These are phyloP conservation scores for Zymoseptoria tritici DNA, from an alignment of 2,329 filamentous ascomycete genomes.

Conservation along the genomic window DNA sequence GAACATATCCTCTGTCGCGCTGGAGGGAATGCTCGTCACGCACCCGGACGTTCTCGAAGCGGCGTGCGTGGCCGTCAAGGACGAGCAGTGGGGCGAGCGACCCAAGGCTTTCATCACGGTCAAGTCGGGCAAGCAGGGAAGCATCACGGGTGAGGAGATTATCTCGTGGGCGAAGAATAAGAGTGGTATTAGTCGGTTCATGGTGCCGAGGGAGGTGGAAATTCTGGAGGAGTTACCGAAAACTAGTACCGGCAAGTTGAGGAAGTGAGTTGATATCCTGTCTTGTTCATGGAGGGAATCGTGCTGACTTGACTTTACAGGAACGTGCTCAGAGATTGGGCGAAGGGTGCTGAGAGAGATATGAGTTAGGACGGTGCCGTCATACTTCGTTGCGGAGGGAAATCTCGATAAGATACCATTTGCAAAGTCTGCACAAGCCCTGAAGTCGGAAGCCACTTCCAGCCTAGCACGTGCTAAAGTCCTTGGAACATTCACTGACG, in stretches of 20 bases:
- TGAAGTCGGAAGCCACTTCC: not conserved
- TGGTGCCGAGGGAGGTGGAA: slow-evolving; percentile 69
- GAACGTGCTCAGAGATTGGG: slow-evolving; percentile 83
- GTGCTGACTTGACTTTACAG: not conserved
- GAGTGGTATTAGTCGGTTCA: slow-evolving; percentile 79
- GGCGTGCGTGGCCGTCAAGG: slow-evolving; percentile 78
- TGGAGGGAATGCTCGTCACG: slow-evolving; percentile 81
- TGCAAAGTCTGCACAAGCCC: not conserved
- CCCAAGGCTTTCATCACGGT: slow-evolving; percentile 89
- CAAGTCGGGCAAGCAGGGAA: slow-evolving; percentile 49
- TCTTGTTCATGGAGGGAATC: not conserved
- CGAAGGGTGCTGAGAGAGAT: slow-evolving; percentile 46
- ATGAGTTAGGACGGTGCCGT: not conserved
- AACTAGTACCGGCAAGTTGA: slow-evolving; percentile 92
- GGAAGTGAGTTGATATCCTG: slow-evolving; percentile 53
- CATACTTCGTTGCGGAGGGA: not conserved
- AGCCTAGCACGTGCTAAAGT: too few relatives aligned
- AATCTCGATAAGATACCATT: not conserved
- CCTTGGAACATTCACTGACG: too few relatives aligned
- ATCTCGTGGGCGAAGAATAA: slow-evolving; percentile 80
- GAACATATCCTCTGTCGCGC: slow-evolving; percentile 89
- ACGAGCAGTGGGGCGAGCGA: slow-evolving; percentile 91
- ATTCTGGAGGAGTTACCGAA: slow-evolving; percentile 85
- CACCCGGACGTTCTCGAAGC: slow-evolving; percentile 88
- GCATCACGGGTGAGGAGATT: slow-evolving; percentile 57